Percentiles rank a stretch among this genome's conserved stretches.
Conservation (phyloP, 192 early-diverging fungal species). For the Lobosporangium transversale region DNA sequence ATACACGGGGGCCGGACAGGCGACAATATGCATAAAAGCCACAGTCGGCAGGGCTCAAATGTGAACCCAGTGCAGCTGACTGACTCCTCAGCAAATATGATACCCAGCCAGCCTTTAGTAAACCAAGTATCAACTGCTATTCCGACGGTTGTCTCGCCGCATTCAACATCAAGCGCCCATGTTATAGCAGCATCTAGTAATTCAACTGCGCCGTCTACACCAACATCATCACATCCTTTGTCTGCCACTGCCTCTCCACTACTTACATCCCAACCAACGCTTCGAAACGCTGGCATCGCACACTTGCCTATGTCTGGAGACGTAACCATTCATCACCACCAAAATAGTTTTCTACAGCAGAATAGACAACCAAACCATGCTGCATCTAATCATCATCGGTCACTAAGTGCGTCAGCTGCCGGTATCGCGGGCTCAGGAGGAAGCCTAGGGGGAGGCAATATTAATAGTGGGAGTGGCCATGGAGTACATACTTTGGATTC, state of each 20-base stretch:
- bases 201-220: slow-evolving; percentile 14
- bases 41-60: slow-evolving; percentile 33
- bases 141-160: slow-evolving; percentile 9
- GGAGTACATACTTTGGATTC: not conserved
- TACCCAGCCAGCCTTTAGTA: slow-evolving; percentile 6
- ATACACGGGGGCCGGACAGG: slow-evolving; percentile 4
- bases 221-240: slow-evolving; percentile 14
- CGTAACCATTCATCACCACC: slow-evolving; percentile 14
- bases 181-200: not conserved
- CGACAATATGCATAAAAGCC: slow-evolving; percentile 5
- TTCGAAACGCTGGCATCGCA: slow-evolving; percentile 9
- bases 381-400: slow-evolving; percentile 12
- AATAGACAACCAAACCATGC: slow-evolving; percentile 29
- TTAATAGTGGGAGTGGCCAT: not conserved
- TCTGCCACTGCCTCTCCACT: slow-evolving; percentile 14
- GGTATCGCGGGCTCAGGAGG: slow-evolving; percentile 1
- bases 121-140: slow-evolving; percentile 17
- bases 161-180: not conserved
- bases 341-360: slow-evolving; percentile 20
- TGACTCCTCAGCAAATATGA: slow-evolving; percentile 2
- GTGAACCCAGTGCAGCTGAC: not conserved
- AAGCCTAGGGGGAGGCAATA: too few species aligned
- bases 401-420: slow-evolving; percentile 12
- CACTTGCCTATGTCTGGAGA: slow-evolving; percentile 24
- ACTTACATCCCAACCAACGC: slow-evolving; percentile 24